phyloP scores from a whole-genome alignment of 202 grass and related monocot species.

The Zizania palustris region DNA sequence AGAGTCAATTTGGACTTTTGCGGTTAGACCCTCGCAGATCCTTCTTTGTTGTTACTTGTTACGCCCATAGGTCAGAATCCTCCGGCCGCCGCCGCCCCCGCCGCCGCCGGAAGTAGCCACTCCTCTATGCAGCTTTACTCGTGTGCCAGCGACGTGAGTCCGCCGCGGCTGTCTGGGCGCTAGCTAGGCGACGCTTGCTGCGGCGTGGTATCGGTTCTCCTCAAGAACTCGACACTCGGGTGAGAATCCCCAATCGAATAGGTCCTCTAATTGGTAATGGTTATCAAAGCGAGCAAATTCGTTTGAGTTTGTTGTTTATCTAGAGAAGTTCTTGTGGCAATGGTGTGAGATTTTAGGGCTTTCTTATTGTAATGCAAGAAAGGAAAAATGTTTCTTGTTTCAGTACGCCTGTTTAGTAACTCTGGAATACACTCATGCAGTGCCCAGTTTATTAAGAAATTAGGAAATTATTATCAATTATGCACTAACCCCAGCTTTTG shows the following conservation, averaged over 20 bases:
- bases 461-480: neutral
- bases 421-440: neutral
- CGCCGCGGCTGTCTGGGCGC: neutral
- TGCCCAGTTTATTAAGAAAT: slow-evolving; percentile 2
- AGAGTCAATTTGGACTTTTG: neutral
- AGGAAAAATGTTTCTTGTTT: no score
- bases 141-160: neutral
- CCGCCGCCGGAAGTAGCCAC: neutral
- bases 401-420: no score
- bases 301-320: neutral
- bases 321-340: neutral
- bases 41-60: no score
- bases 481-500: neutral
- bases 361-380: neutral
- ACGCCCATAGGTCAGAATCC: no score
- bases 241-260: neutral
- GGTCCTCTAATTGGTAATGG: neutral
- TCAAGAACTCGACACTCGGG: neutral
- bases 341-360: neutral
- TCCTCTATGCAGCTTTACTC: no score
- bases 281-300: neutral
- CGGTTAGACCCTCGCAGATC: neutral
- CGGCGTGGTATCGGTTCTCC: neutral
- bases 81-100: no score
- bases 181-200: no score